These are phyloP conservation scores for Allantophomopsis cytisporea DNA, from an alignment of 2,329 filamentous ascomycete species.

Conservation along the genomic window DNA sequence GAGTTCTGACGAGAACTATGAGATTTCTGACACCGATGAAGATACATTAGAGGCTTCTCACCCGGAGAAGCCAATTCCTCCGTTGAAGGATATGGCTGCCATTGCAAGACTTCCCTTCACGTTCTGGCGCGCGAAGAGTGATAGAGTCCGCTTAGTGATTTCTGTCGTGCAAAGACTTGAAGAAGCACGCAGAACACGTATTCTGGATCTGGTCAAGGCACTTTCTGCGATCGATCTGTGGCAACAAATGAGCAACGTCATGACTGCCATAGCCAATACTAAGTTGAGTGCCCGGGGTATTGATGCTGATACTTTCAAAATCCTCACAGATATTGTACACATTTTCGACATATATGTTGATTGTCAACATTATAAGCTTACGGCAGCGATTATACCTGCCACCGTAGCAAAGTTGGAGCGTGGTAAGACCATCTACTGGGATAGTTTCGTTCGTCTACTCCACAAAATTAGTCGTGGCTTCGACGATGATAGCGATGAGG, in stretches of 20 bases:
- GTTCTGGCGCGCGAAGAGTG: conserved; percentile 8
- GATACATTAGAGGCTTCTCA: background rate
- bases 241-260: conserved; percentile 6
- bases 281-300: conserved; percentile 5
- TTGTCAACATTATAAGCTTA: conserved; percentile 8
- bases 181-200: background rate
- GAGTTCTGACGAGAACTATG: no score
- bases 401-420: conserved; percentile 11
- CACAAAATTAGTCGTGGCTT: background rate
- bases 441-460: no score
- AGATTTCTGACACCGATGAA: background rate
- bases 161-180: conserved; percentile 22
- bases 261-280: conserved; percentile 1
- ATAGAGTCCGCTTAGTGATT: conserved; percentile 25
- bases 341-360: conserved; percentile 18
- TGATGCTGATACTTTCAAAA: conserved; percentile 4
- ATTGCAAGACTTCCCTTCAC: conserved; percentile 9
- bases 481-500: conserved; percentile 3
- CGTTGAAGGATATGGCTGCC: conserved; percentile 7
- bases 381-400: conserved; percentile 8
- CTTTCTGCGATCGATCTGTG: conserved; percentile 6
- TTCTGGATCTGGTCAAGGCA: conserved; percentile 6
- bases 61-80: conserved; percentile 4
- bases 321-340: conserved; percentile 8
- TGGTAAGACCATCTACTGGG: no score